Percentiles rank a stretch among this genome's conserved stretches.
These are phyloP conservation scores for Quambalaria eucalypti DNA, from an alignment of 1,284 basidiomycete genomes.

Conservation along the genomic window DNA sequence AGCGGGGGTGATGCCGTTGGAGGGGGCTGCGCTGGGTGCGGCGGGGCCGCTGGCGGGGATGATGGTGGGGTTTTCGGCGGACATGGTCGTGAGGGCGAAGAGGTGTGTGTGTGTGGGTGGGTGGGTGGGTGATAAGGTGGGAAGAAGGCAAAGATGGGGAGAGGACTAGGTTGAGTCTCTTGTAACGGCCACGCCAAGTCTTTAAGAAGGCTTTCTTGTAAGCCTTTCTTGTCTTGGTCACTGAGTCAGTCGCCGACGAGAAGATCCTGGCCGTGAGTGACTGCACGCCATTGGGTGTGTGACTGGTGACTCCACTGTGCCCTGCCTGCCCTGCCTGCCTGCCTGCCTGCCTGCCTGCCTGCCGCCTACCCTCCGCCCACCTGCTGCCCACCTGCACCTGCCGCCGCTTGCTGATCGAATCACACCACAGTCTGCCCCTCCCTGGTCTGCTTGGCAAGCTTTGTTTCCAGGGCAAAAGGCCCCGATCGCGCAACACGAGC, in stretches of 20 bases:
- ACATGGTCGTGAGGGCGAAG: constrained; percentile 18
- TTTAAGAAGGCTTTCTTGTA: not conserved
- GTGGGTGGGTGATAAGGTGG: not conserved
- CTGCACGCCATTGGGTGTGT: too few relatives aligned
- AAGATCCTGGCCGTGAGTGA: not conserved
- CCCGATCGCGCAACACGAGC: not conserved
- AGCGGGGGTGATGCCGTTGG: constrained; percentile 43
- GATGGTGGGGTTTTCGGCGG: constrained; percentile 46
- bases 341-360: not conserved
- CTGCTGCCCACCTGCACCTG: not conserved
- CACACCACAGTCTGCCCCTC: not conserved
- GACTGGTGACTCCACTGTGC: too few relatives aligned
- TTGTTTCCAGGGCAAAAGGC: too few relatives aligned
- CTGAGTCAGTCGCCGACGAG: not conserved
- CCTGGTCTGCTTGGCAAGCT: too few relatives aligned
- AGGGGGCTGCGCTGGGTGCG: constrained; percentile 25
- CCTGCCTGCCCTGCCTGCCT: not conserved
- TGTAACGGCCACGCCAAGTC: too few relatives aligned
- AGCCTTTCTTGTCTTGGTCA: not conserved
- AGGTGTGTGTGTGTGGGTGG: constrained; percentile 1
- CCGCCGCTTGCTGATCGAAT: not conserved
- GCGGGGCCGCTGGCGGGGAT: constrained; percentile 23
- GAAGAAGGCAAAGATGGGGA: not conserved
- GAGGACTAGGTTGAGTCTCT: not conserved
- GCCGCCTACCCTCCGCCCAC: not conserved